phyloP scores from a whole-genome alignment of 768 basidiomycete species.

The Leccinum broughii region DNA sequence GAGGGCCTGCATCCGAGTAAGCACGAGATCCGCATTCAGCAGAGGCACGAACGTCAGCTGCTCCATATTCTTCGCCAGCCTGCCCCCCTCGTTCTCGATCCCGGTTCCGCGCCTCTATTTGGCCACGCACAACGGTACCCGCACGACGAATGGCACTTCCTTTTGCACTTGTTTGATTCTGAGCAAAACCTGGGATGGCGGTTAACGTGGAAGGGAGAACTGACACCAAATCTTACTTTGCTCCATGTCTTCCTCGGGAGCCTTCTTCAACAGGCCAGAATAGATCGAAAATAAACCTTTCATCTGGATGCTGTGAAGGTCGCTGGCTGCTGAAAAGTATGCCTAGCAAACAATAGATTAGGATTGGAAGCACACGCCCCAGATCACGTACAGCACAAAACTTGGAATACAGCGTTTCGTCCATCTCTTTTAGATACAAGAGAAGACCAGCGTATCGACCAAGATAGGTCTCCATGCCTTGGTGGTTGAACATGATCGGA shows the following conservation, averaged over 20 bases:
- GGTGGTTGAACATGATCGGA: conserved; percentile 60
- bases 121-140: conserved; percentile 78
- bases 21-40: conserved; percentile 1
- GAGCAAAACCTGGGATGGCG: conserved; percentile 43
- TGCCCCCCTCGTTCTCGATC: conserved; percentile 53
- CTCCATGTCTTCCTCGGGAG: conserved; percentile 70
- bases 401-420: conserved; percentile 82
- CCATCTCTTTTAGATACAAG: conserved; percentile 96
- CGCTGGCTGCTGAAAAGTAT: conserved; percentile 86
- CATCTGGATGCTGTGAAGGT: conserved; percentile 80
- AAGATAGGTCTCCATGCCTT: conserved; percentile 76
- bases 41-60: conserved; percentile 60
- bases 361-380: neutral
- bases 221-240: conserved; percentile 48
- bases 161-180: conserved; percentile 36
- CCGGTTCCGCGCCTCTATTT: conserved; percentile 52
- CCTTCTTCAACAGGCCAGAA: conserved; percentile 60
- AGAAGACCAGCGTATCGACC: conserved; percentile 88
- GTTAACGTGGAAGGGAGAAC: conserved; percentile 3
- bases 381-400: conserved; percentile 77
- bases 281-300: conserved; percentile 66
- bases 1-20: conserved; percentile 56
- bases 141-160: conserved; percentile 74
- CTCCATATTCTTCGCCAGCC: conserved; percentile 59
- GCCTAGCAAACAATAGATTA: conserved; percentile 49